These are phyloP conservation scores for Yamadazyma triangularis DNA, from an alignment of 1,139 yeast species.

Conservation along the genomic window DNA sequence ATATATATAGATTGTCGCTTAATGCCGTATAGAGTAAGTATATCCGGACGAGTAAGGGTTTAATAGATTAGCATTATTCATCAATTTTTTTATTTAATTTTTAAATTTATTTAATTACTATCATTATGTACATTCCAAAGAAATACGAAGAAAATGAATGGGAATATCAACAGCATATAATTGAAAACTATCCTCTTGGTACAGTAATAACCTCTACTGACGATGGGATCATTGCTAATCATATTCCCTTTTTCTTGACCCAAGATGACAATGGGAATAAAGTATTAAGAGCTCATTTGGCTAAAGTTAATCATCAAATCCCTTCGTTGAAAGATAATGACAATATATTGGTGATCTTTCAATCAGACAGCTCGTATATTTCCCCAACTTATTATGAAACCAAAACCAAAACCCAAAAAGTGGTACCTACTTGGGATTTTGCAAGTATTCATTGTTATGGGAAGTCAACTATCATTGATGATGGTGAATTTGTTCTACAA, in stretches of 20 bases:
- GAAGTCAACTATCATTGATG: constrained; percentile 43
- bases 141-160: constrained; percentile 29
- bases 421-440: constrained; percentile 74
- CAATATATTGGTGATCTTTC: constrained; percentile 51
- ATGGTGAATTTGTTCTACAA: constrained; percentile 41
- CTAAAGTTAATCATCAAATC: constrained; percentile 51
- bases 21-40: no score
- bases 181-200: constrained; percentile 48
- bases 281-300: constrained; percentile 52
- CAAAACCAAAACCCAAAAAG: constrained; percentile 55
- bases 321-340: constrained; percentile 38
- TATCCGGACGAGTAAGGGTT: no score
- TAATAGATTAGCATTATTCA: no score
- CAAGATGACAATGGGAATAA: constrained; percentile 37
- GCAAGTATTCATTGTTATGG: constrained; percentile 60
- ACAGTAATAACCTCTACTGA: constrained; percentile 43
- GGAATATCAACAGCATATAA: constrained; percentile 38
- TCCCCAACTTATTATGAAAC: constrained; percentile 60
- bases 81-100: no score
- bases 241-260: constrained; percentile 49
- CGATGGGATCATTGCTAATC: constrained; percentile 47
- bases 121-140: constrained; percentile 32
- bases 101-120: no score
- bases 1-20: no score
- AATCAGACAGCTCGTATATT: constrained; percentile 50